phyloP scores from a whole-genome alignment of 164 flowering plant species.

The Chimonanthus praecox region DNA sequence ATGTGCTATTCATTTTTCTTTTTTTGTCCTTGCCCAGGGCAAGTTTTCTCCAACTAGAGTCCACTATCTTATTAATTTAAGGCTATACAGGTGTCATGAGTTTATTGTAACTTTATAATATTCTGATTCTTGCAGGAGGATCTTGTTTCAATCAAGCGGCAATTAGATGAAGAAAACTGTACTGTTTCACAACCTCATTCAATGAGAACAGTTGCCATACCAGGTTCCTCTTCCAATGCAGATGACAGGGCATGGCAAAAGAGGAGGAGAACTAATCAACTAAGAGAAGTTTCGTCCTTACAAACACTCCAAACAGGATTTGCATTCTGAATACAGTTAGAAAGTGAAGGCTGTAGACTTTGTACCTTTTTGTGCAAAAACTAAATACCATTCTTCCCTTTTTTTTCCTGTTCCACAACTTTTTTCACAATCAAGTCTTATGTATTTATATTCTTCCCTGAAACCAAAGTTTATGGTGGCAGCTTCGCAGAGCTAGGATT shows the following conservation, averaged over 20 bases:
- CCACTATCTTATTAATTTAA: not conserved
- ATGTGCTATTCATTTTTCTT: not conserved
- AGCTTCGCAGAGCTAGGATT: conserved; percentile 43
- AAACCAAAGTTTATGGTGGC: conserved; percentile 6
- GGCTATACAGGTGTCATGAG: not conserved
- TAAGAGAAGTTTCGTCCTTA: not conserved
- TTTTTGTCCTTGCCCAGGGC: not conserved
- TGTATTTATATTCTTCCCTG: not conserved
- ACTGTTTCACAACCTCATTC: conserved; percentile 11
- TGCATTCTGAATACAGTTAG: not conserved
- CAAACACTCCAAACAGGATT: not conserved
- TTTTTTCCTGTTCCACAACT: not conserved
- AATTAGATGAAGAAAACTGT: conserved; percentile 1
- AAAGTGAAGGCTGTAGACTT: too few species aligned
- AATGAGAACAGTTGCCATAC: conserved; percentile 15
- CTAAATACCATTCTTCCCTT: not conserved
- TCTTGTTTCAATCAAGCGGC: conserved; percentile 8
- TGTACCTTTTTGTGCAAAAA: not conserved
- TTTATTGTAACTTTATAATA: not conserved
- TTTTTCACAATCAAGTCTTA: not conserved
- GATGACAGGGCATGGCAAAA: conserved; percentile 2
- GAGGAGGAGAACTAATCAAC: conserved; percentile 17
- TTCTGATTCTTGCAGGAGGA: conserved; percentile 15
- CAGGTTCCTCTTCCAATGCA: conserved; percentile 15
- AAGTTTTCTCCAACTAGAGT: not conserved